Evolutionary conservation across 2,329 filamentous ascomycete species (phyloP), one percentile per base, ranked within the genome.

Genomic region (Colletotrichum tanaceti): DNA sequence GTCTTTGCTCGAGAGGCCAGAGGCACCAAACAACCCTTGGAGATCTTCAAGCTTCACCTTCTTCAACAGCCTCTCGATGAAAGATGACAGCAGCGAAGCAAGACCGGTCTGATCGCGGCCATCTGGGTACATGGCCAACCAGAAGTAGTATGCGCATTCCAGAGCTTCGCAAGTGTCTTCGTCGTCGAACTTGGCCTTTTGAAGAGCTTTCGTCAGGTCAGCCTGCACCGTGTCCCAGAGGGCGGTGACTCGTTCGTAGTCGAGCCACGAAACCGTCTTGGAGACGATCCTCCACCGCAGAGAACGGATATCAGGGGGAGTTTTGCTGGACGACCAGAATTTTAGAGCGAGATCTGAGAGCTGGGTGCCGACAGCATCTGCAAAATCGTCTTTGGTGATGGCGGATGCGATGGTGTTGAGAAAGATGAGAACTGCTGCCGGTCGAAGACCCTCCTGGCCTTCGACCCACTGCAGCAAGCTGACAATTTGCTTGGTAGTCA

Each of bases 401-500:
- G 83, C 83, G 24, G 79, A 74, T 0, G 80, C 78, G 41, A 87
- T 75, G 2, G 80, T 78, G 53, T 82, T 79, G 11, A 83, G 72
- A 28, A 86, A 80, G 5, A 84, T 73, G 24, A 82, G 80, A 5
- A 79, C 74, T 0, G 82, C 77, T 3, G 73, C 73, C 5, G 70
- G 77, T 54, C 54, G 77, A 62, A 65, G 75, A 55, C 16, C 72
- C 18, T 75, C 75, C 52, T 82, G 77, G 10, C 71, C 68, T 14
- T 77, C 75, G 0, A 84, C 71, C 82, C 82, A 84, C n/a, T 78
- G 74, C 16, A 87, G 69, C 4, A 85, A 67, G 6, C 80, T 79
- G 2, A 77, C 57, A 7, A 86, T 75, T 65, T 86, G 84, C n/a
- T 79, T 77, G 3, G 78, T 74, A 1, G 81, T 85, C 55, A 86